Conservation (phyloP, 352 stramenopile genomes). For the Elongisporangium senticosum region DNA sequence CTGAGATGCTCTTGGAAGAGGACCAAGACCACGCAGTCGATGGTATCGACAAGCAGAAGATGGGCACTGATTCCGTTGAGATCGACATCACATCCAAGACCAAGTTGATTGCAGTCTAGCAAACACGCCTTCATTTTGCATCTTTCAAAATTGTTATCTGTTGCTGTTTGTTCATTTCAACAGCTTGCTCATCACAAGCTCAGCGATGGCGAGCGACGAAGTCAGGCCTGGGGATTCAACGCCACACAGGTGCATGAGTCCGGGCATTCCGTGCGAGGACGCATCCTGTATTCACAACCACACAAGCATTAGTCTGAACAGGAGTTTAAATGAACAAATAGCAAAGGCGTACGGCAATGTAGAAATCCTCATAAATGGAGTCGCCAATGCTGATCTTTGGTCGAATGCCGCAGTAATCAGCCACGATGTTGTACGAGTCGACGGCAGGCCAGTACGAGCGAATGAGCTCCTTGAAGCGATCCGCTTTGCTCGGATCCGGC, state of each 20-base stretch:
- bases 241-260: conserved; percentile 91
- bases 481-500: conserved; percentile 53
- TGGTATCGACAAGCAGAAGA: conserved; percentile 17
- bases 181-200: conserved; percentile 61
- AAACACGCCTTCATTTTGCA: not conserved
- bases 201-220: conserved; percentile 77
- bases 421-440: conserved; percentile 61
- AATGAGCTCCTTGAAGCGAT: conserved; percentile 62
- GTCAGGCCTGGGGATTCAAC: conserved; percentile 97
- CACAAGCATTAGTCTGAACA: not conserved
- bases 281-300: conserved; percentile 24
- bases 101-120: not conserved
- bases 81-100: not conserved
- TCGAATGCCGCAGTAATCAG: conserved; percentile 95
- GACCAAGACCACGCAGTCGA: conserved; percentile 22
- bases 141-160: not conserved
- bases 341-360: conserved; percentile 56
- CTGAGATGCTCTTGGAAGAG: conserved; percentile 23
- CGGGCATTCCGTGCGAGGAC: conserved; percentile 65
- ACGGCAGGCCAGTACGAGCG: conserved; percentile 92
- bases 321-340: not conserved
- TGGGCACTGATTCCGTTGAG: not conserved
- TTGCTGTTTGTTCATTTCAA: not conserved
- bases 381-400: conserved; percentile 88
- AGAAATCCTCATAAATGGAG: conserved; percentile 85